Evolutionary conservation across 2,329 filamentous ascomycete genomes (phyloP), one percentile per base, ranked within the genome.

Genomic region (Scedosporium dehoogii): DNA sequence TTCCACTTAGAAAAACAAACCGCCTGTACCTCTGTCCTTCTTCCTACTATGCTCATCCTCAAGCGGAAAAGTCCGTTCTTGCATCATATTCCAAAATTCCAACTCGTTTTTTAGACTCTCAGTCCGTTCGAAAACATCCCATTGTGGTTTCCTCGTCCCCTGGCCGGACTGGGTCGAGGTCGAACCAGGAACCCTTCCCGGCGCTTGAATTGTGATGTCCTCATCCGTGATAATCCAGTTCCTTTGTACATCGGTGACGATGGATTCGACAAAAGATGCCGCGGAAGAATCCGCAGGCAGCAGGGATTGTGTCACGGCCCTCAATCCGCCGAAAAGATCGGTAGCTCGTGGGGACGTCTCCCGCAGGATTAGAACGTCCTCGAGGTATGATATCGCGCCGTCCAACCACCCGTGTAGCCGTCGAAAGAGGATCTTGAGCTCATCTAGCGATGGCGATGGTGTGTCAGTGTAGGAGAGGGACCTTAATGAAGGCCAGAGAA

Each of bases 161-260:
- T 58, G 53, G 7, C 53, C 60, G 2, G 53, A 23, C 38, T 55
- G 59, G 46, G 59, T 56, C 48, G 59, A 56, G n/a, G 59, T 42
- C 18, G 48, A 38, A 12, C 46, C 29, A n/a, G 27, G 38, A 6
- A 23, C 14, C 21, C 18, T 55, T 18, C 27, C 48, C 5, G 59
- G 59, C 9, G 48, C 46, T 25, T 56, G 59, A 23, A 61, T 61
- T 14, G 46, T 61, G 46, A 61, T 63, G 18, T 25, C 21, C 23
- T 23, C 23, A 10, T 61, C 59, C 18, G 69, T 69, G 1, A 71
- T 67, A 6, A 73, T 63, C 81, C 81, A 83, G 51, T 76, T 78
- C 55, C 72, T 74, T 3, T 70, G 69, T 10, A 82, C 74, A 51
- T 83, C 80, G 7, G 73, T 71, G 4, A 74, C 62, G 44, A 83